Evolutionary conservation across 164 flowering plant genomes (phyloP).

Genomic region (Macadamia tetraphylla): DNA sequence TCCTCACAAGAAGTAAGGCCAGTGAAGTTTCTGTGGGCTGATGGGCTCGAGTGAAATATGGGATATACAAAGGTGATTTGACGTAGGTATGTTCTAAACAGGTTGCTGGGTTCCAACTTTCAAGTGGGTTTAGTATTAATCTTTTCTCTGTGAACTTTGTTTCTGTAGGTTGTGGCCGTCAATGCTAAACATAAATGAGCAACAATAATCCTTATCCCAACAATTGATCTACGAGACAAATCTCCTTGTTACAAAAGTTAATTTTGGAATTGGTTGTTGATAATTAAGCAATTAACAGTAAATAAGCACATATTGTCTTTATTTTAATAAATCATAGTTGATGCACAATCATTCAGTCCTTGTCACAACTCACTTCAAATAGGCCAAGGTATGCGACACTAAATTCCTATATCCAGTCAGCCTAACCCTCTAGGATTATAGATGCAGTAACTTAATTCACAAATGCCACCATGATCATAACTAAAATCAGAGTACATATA

Average conservation of each 20-base stretch:
- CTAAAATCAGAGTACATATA: no score
- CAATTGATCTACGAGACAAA: constrained; percentile 67
- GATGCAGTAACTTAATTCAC: no score
- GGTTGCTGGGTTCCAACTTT: not conserved
- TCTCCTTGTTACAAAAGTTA: not conserved
- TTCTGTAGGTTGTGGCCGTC: constrained; percentile 65
- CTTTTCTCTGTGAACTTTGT: constrained; percentile 1
- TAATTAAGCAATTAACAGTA: not conserved
- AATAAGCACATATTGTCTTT: no score
- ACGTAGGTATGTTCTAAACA: constrained; percentile 49
- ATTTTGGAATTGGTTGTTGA: not conserved
- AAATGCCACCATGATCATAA: no score
- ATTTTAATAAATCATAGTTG: no score
- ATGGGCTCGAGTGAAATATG: constrained; percentile 88
- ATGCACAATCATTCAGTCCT: no score
- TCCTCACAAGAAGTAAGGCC: constrained; percentile 37
- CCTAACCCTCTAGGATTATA: no score
- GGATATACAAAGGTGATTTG: constrained; percentile 90
- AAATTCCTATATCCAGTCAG: no score
- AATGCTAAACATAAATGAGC: constrained; percentile 51
- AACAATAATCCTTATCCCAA: constrained; percentile 76
- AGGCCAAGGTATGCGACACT: no score
- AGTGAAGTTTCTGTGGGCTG: constrained; percentile 44
- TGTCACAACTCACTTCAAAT: no score
- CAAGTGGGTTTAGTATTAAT: not conserved